Conservation (phyloP, 805 yeast species). For the Kodamaea restingae region DNA sequence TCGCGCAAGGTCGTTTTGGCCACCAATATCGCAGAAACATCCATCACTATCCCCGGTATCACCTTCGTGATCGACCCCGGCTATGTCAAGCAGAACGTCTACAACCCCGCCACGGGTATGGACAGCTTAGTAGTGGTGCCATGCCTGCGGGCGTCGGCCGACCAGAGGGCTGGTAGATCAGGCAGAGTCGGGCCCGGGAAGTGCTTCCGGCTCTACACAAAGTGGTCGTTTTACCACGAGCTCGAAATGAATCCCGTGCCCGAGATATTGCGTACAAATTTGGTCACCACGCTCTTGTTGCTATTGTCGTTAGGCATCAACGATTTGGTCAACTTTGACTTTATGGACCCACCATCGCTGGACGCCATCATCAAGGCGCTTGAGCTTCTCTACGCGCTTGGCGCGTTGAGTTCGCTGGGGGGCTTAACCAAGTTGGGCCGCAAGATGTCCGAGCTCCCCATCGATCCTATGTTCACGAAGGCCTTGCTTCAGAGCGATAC, state of each 20-base stretch:
- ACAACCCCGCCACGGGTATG: conserved; percentile 41
- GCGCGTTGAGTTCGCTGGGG: conserved; percentile 81
- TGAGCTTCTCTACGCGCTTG: conserved; percentile 78
- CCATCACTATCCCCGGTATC: conserved; percentile 44
- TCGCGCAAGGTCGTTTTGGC: conserved; percentile 87
- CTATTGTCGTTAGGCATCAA: conserved; percentile 80
- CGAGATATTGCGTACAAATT: conserved; percentile 82
- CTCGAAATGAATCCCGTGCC: conserved; percentile 79
- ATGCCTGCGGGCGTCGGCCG: conserved; percentile 43
- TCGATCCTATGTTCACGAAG: conserved; percentile 86
- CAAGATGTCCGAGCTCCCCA: conserved; percentile 87
- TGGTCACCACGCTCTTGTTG: conserved; percentile 70
- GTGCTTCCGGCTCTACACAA: conserved; percentile 76
- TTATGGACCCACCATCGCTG: conserved; percentile 84
- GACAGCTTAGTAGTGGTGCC: conserved; percentile 45
- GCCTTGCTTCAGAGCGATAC: conserved; percentile 61
- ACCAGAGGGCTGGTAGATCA: conserved; percentile 47
- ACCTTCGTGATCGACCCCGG: conserved; percentile 43
- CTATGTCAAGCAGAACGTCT: conserved; percentile 42
- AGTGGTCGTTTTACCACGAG: conserved; percentile 74
- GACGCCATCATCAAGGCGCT: conserved; percentile 70
- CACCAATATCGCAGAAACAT: conserved; percentile 75
- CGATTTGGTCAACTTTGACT: conserved; percentile 78
- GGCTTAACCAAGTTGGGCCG: conserved; percentile 72
- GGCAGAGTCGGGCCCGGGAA: conserved; percentile 47